Conservation (phyloP, 768 basidiomycete species). For the Boletus reticulatus region DNA sequence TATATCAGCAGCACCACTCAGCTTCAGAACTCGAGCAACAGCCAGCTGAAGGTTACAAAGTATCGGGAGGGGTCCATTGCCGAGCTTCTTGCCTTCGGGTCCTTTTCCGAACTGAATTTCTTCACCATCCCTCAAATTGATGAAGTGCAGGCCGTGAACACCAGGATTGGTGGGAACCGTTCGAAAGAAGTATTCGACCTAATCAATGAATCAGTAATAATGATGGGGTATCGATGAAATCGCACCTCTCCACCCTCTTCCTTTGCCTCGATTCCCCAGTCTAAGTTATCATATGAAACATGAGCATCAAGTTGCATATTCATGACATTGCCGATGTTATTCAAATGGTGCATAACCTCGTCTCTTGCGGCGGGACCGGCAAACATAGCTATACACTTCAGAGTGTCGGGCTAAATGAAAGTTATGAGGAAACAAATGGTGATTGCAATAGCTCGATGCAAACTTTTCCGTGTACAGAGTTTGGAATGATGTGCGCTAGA, state of each 20-base stretch:
- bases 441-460: not conserved
- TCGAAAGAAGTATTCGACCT: not conserved
- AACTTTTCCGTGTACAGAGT: not conserved
- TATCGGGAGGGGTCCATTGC: not conserved
- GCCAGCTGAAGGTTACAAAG: constrained; percentile 6
- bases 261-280: constrained; percentile 4
- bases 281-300: not conserved
- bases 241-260: not conserved
- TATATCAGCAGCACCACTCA: constrained; percentile 10
- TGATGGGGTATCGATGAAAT: not conserved
- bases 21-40: constrained; percentile 2
- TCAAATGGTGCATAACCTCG: not conserved
- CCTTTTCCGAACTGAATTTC: constrained; percentile 6
- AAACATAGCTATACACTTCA: constrained; percentile 3
- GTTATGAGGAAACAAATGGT: not conserved
- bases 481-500: not conserved
- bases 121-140: not conserved
- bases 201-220: not conserved
- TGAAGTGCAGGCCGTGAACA: not conserved
- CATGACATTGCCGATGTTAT: not conserved
- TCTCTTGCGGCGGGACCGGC: not conserved
- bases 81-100: not conserved
- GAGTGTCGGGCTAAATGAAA: not conserved
- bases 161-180: not conserved
- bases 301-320: not conserved